These are phyloP conservation scores for Alternaria brassicicola DNA, from an alignment of 2,329 filamentous ascomycete species.

Conservation along the genomic window DNA sequence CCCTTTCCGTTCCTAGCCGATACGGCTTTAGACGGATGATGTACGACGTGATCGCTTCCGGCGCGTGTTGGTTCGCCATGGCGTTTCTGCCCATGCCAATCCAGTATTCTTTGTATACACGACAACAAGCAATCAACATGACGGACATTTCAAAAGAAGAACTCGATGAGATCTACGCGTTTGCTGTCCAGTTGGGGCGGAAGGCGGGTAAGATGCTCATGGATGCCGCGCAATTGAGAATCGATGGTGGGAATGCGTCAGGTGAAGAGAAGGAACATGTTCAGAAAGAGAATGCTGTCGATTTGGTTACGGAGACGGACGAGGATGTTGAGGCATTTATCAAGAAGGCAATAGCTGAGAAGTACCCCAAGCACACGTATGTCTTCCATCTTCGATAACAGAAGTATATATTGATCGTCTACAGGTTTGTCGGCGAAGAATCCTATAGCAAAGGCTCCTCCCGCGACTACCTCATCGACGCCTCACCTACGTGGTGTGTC, in stretches of 20 bases:
- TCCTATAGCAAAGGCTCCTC: conserved; percentile 72
- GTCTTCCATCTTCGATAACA: rapidly evolving
- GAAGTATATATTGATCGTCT: neutral
- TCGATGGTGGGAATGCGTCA: conserved; percentile 46
- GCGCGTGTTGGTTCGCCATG: neutral
- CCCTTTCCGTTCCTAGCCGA: conserved; percentile 9
- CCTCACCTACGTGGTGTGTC: conserved; percentile 73
- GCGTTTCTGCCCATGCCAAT: neutral
- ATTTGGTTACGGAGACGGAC: conserved; percentile 79
- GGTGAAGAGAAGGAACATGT: conserved; percentile 50
- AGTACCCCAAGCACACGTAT: conserved; percentile 71
- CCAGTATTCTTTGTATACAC: neutral
- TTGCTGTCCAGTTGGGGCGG: conserved; percentile 73
- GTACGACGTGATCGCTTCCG: neutral
- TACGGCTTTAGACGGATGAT: conserved; percentile 7
- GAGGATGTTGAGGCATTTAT: conserved; percentile 77
- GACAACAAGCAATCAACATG: conserved; percentile 24
- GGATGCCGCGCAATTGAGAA: conserved; percentile 65
- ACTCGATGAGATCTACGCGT: conserved; percentile 69
- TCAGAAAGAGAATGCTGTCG: conserved; percentile 77
- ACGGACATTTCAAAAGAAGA: conserved; percentile 49
- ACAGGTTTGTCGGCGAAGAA: conserved; percentile 77
- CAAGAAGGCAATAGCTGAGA: conserved; percentile 61
- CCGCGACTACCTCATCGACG: conserved; percentile 69
- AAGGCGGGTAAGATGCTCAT: conserved; percentile 72